Base-by-base conservation (phyloP, 441 rosid species). In the Rhodomyrtus psidioides region DNA sequence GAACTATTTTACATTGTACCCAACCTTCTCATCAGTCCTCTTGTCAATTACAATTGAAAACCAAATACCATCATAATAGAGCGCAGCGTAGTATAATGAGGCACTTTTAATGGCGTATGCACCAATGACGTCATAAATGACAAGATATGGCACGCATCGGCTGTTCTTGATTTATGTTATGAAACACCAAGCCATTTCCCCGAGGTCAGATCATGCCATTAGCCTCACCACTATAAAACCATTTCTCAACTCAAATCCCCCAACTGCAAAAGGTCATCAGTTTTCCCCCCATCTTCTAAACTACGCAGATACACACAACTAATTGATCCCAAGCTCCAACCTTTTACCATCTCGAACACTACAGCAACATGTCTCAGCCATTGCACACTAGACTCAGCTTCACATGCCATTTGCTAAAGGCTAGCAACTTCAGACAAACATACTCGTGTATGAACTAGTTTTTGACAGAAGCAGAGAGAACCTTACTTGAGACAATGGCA, bases 401-500 rank as follows among this genome's bases (percentile, higher is more conserved):
- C 51, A 3, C 79, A 70, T 34, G 42, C n/a, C 49, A 2, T 21
- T 13, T 10, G 1, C 49, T 9, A 30, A 34, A 62, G 76, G 76
- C 76, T 70, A 21, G 9, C 79, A 34, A 70, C 26, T 34, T 34
- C 7, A 7, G 7, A 34, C 49, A 21, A 70, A 21, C 79, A 21
- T 19, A 70, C 49, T 70, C 16, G 79, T 12, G 79, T 1, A 34
- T 1, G 51, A 70, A 70, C 79, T 23, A 49, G 55, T 4, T 8
- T 51, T 28, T 53, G 57, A 15, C 39, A 15, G 57, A 28, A 53
- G 83, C 83, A 81, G 55, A 54, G 57, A 27, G 39, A 81, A 51
- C 15, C 62, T 54, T 75, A 85, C 86, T 53, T 44, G 86, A 44
- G 86, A 79, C 55, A 85, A 13, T 6, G 86, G 86, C 44, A 85